These are phyloP conservation scores for Chytriomyces sp. DNA, from an alignment of 192 early-diverging fungal genomes.

Conservation along the genomic window DNA sequence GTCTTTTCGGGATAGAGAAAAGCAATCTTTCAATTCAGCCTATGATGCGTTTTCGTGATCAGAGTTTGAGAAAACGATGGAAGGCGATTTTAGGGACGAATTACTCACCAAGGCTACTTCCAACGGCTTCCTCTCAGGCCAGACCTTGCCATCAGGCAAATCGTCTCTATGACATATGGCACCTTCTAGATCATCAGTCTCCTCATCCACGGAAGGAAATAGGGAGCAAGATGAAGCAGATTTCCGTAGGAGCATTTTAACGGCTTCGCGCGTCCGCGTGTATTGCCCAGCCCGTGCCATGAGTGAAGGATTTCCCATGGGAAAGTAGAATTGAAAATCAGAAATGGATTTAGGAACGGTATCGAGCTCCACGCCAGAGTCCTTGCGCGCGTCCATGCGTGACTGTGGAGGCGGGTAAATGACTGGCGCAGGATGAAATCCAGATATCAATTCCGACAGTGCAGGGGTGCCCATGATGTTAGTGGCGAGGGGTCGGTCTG, in stretches of 20 bases:
- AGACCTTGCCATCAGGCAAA: not conserved
- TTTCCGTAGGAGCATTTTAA: not conserved
- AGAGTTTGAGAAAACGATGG: not conserved
- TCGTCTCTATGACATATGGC: not conserved
- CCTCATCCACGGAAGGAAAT: not conserved
- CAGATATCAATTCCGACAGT: no score
- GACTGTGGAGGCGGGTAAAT: no score
- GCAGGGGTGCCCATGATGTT: no score
- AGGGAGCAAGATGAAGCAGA: not conserved
- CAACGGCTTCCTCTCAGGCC: not conserved
- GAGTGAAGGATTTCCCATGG: constrained; percentile 19
- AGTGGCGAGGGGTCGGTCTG: no score
- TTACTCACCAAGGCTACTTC: not conserved
- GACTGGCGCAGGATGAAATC: no score
- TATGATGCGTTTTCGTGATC: not conserved
- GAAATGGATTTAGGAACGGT: not conserved
- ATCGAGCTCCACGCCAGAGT: constrained; percentile 21
- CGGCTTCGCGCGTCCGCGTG: not conserved
- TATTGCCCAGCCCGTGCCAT: no score
- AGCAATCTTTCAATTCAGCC: constrained; percentile 1
- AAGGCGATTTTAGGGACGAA: not conserved
- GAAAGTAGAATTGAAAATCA: constrained; percentile 30
- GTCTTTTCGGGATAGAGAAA: not conserved
- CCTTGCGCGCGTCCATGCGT: no score
- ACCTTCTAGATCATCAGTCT: not conserved